Conservation (phyloP, 352 stramenopile species). For the Pythium volutum region DNA sequence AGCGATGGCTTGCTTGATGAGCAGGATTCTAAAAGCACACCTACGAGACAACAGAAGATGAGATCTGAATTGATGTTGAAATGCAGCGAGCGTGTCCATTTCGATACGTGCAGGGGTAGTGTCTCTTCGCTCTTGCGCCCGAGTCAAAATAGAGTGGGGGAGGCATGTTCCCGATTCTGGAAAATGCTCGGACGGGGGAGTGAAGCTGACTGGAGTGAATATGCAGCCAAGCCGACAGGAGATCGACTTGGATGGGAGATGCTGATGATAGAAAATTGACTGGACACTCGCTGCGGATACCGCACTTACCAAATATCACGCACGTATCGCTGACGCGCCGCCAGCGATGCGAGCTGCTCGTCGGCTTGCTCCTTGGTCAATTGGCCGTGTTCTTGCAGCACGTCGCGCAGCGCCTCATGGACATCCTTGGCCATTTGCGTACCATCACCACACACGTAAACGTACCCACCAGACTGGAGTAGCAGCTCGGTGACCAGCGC, state of each 20-base stretch:
- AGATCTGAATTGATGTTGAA: too few relatives aligned
- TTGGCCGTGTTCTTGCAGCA: constrained; percentile 71
- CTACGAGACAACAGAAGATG: not conserved
- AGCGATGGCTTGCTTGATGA: not conserved
- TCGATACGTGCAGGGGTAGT: not conserved
- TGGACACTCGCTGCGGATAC: not conserved
- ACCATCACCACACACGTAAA: constrained; percentile 96
- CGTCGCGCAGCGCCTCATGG: constrained; percentile 73
- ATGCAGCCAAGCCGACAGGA: not conserved
- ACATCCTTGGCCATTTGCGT: constrained; percentile 95
- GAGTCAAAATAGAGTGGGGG: not conserved
- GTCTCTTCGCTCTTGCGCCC: constrained; percentile 1
- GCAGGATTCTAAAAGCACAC: not conserved
- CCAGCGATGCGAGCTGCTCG: constrained; percentile 50
- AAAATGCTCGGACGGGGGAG: constrained; percentile 29
- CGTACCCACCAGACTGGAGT: constrained; percentile 63
- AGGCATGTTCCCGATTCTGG: not conserved
- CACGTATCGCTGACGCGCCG: constrained; percentile 78
- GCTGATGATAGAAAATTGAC: not conserved
- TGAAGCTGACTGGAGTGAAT: not conserved
- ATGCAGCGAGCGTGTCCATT: not conserved
- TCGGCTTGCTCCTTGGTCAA: constrained; percentile 59
- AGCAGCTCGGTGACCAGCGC: constrained; percentile 74
- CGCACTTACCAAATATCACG: constrained; percentile 83
- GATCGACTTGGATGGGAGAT: not conserved